Conservation (phyloP, 352 stramenopile species). For the Pythium utonaiense region DNA sequence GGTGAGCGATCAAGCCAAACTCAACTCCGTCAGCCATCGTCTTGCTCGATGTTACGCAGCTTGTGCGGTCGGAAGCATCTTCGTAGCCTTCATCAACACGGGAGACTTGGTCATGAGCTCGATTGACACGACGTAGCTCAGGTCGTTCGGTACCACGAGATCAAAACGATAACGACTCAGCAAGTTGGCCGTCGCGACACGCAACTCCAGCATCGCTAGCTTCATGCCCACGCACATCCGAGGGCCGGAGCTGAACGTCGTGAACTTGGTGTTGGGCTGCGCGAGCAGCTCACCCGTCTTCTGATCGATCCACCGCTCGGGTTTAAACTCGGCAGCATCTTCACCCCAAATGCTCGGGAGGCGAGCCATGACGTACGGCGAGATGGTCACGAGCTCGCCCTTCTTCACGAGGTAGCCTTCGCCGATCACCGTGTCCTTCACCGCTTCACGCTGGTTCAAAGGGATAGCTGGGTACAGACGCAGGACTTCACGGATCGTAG, state of each 20-base stretch:
- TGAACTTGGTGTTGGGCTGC: constrained; percentile 23
- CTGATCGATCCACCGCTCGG: constrained; percentile 45
- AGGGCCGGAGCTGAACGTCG: constrained; percentile 34
- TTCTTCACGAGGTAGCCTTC: constrained; percentile 17
- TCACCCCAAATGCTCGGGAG: constrained; percentile 33
- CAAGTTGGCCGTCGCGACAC: constrained; percentile 11
- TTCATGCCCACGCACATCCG: constrained; percentile 45
- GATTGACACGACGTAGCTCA: constrained; percentile 6
- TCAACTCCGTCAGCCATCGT: no score
- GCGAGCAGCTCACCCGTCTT: constrained; percentile 1
- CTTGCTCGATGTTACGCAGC: no score
- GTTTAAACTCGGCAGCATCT: constrained; percentile 51
- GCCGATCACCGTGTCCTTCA: constrained; percentile 44
- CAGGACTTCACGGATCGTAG: constrained; percentile 49
- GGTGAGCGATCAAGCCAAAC: no score
- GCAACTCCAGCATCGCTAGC: constrained; percentile 45
- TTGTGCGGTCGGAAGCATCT: not conserved
- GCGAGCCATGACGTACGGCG: constrained; percentile 32
- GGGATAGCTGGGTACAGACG: constrained; percentile 55
- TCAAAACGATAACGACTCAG: constrained; percentile 10
- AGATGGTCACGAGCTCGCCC: constrained; percentile 23
- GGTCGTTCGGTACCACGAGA: constrained; percentile 5
- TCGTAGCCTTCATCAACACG: constrained; percentile 3
- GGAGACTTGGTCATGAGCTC: constrained; percentile 9
- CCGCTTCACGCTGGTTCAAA: constrained; percentile 49